These are phyloP conservation scores for Gastrolobium villosum DNA, from an alignment of 306 rosid species.

Conservation along the genomic window DNA sequence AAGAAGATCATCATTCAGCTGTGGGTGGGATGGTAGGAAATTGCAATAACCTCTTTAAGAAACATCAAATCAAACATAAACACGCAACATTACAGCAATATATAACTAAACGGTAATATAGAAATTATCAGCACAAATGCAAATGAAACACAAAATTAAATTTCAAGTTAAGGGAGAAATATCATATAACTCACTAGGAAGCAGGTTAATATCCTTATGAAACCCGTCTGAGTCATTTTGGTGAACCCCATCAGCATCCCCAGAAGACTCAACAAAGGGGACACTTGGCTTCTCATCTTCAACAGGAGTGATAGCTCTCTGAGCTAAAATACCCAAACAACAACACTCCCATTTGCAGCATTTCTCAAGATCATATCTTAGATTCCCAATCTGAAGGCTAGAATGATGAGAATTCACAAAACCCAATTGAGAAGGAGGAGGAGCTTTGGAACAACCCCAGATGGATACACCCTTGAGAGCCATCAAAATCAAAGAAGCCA, in stretches of 20 bases:
- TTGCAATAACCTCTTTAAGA: slow-evolving; percentile 25
- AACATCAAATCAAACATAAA: slow-evolving; percentile 19
- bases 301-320: slow-evolving; percentile 72
- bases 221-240: slow-evolving; percentile 53
- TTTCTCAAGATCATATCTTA: slow-evolving; percentile 53
- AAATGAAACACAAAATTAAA: slow-evolving; percentile 19
- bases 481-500: slow-evolving; percentile 60
- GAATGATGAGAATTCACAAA: slow-evolving; percentile 49
- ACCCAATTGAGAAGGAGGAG: slow-evolving; percentile 48
- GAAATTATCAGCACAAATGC: background rate
- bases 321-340: slow-evolving; percentile 57
- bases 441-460: slow-evolving; percentile 51
- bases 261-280: slow-evolving; percentile 54
- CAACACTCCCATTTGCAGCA: slow-evolving; percentile 66
- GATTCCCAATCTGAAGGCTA: slow-evolving; percentile 46
- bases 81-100: background rate
- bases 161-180: background rate
- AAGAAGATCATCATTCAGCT: slow-evolving; percentile 31
- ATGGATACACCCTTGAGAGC: slow-evolving; percentile 61
- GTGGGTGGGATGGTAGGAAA: background rate
- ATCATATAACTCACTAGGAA: slow-evolving; percentile 74
- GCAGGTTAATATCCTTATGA: slow-evolving; percentile 73
- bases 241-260: slow-evolving; percentile 38
- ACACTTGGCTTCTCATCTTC: slow-evolving; percentile 67
- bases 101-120: slow-evolving; percentile 1